These are phyloP conservation scores for Saksenaea oblongispora DNA, from an alignment of 371 early-diverging fungal genomes.

Conservation along the genomic window DNA sequence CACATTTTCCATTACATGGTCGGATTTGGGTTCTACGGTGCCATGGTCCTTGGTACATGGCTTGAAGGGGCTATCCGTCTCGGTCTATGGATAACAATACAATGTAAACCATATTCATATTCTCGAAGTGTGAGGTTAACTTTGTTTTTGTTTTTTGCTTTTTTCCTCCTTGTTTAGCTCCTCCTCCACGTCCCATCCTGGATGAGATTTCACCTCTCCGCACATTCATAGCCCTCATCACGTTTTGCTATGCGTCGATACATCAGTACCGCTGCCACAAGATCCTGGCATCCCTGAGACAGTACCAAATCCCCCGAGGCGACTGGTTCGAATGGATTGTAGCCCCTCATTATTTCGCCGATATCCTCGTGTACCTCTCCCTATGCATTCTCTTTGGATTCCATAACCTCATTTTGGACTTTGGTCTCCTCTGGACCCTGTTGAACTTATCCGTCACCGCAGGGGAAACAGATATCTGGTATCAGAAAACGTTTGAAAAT, in stretches of 20 bases:
- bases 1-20: conserved; percentile 68
- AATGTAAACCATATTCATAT: neutral
- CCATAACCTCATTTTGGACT: conserved; percentile 33
- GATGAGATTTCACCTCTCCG: neutral
- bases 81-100: conserved; percentile 17
- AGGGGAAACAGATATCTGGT: conserved; percentile 66
- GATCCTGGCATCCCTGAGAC: conserved; percentile 63
- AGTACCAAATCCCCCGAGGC: conserved; percentile 65
- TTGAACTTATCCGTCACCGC: conserved; percentile 67
- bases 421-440: conserved; percentile 57
- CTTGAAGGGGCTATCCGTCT: conserved; percentile 39
- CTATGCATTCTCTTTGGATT: conserved; percentile 37
- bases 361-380: conserved; percentile 72
- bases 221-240: conserved; percentile 12
- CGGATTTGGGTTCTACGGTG: conserved; percentile 71
- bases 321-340: conserved; percentile 72
- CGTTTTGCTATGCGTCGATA: conserved; percentile 54
- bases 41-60: conserved; percentile 53
- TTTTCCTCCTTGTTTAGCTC: neutral
- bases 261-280: conserved; percentile 70
- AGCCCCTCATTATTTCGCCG: conserved; percentile 74
- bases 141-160: neutral
- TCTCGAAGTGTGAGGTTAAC: neutral
- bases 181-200: neutral
- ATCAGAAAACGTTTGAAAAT: conserved; percentile 47